phyloP scores from a whole-genome alignment of 2,329 filamentous ascomycete genomes.

The Trichophyton equinum region DNA sequence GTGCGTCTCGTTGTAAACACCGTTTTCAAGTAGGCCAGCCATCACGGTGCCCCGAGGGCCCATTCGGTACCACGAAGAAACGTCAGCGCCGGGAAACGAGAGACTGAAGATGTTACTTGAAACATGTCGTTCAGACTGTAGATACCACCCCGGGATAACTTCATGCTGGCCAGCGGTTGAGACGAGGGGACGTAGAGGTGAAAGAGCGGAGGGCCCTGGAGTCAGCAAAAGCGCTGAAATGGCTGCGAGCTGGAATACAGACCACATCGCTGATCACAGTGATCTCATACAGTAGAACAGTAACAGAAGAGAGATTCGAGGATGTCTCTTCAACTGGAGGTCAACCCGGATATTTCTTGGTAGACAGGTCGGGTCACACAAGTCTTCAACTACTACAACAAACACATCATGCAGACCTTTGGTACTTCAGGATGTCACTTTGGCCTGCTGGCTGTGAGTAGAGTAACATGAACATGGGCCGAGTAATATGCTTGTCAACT shows the following conservation, averaged over 20 bases:
- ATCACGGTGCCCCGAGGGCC: constrained; percentile 44
- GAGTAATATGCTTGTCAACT: background rate
- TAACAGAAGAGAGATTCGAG: background rate
- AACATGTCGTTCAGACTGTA: constrained; percentile 35
- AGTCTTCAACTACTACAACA: background rate
- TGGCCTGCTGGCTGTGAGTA: background rate
- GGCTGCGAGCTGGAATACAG: background rate
- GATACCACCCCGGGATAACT: constrained; percentile 34
- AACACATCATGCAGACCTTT: background rate
- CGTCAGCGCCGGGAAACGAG: constrained; percentile 35
- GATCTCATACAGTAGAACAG: background rate
- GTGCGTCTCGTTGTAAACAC: constrained; percentile 40
- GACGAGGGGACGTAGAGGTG: constrained; percentile 11
- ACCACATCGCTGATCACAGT: background rate
- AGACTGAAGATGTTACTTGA: constrained; percentile 27
- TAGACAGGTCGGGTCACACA: background rate
- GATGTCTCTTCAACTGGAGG: background rate
- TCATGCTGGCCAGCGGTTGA: constrained; percentile 18
- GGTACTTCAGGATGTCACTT: background rate
- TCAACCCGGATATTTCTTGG: background rate
- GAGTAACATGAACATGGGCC: background rate
- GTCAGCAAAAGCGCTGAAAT: background rate
- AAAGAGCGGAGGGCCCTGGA: background rate
- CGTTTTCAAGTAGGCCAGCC: constrained; percentile 43
- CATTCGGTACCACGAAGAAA: constrained; percentile 41